Conservation (phyloP, 345 rosid genomes). For the Streptanthus diversifolius region DNA sequence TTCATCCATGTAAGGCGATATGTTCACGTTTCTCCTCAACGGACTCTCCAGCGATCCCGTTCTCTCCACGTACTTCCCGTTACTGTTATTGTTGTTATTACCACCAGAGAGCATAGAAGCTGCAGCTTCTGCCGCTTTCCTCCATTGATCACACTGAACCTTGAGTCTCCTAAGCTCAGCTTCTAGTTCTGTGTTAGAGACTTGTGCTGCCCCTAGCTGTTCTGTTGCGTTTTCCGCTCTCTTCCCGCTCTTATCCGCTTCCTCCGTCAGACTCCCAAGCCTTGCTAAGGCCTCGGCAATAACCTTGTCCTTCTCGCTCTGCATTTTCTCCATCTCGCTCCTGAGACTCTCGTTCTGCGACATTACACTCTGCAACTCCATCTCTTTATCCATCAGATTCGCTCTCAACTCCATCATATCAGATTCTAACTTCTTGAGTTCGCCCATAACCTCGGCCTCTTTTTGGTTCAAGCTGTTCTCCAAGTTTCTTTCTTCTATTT, state of each 20-base stretch:
- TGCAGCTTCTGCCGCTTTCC: conserved; percentile 98
- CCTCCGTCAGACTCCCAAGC: conserved; percentile 56
- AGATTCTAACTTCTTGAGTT: conserved; percentile 54
- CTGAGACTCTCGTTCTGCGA: conserved; percentile 57
- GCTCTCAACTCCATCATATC: conserved; percentile 53
- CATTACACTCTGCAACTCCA: conserved; percentile 42
- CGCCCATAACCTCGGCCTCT: conserved; percentile 40
- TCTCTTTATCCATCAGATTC: conserved; percentile 48
- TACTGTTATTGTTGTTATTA: conserved; percentile 41
- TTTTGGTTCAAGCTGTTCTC: conserved; percentile 31
- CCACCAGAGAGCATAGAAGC: conserved; percentile 77
- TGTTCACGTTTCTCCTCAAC: conserved; percentile 39
- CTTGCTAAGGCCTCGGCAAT: conserved; percentile 62
- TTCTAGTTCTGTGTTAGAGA: conserved; percentile 70
- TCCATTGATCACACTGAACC: conserved; percentile 97
- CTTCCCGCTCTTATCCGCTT: conserved; percentile 67
- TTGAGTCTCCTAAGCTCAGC: conserved; percentile 82
- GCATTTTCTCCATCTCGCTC: conserved; percentile 47
- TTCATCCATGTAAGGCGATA: conserved; percentile 77
- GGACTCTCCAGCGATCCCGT: conserved; percentile 57
- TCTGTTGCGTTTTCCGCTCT: conserved; percentile 58
- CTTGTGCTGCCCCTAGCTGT: conserved; percentile 75
- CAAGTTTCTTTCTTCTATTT: conserved; percentile 25
- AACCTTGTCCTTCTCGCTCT: conserved; percentile 48
- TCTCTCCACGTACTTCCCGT: conserved; percentile 62